phyloP scores from a whole-genome alignment of 192 early-diverging fungal species.

The Entomortierella parvispora region DNA sequence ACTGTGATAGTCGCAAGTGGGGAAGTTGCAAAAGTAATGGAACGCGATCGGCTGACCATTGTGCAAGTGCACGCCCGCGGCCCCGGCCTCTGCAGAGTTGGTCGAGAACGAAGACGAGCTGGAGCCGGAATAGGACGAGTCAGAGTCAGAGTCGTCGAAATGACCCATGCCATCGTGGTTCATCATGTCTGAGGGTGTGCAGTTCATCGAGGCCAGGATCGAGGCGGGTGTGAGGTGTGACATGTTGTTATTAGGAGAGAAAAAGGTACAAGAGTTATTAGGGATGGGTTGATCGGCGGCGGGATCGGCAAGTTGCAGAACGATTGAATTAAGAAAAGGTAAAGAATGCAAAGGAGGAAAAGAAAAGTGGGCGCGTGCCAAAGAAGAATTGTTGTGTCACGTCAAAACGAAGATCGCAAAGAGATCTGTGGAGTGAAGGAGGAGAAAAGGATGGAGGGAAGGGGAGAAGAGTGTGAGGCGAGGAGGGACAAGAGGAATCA shows the following conservation, averaged over 20 bases:
- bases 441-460: no score
- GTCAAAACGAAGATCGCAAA: no score
- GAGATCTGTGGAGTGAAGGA: no score
- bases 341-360: no score
- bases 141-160: conserved; percentile 44
- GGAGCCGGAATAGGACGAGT: conserved; percentile 40
- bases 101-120: conserved; percentile 37
- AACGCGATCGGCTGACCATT: conserved; percentile 39
- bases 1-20: conserved; percentile 49
- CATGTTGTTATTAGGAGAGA: conserved; percentile 10
- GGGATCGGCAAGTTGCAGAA: no score
- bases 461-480: no score
- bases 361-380: no score
- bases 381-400: no score
- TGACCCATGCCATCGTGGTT: conserved; percentile 34
- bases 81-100: not conserved
- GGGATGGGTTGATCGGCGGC: not conserved
- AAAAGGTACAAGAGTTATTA: not conserved
- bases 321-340: no score
- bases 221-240: conserved; percentile 46
- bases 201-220: conserved; percentile 40
- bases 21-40: conserved; percentile 51
- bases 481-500: no score
- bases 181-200: conserved; percentile 18
- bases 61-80: not conserved